These are phyloP conservation scores for Kondoa subrosea DNA, from an alignment of 768 basidiomycete genomes.

Conservation along the genomic window DNA sequence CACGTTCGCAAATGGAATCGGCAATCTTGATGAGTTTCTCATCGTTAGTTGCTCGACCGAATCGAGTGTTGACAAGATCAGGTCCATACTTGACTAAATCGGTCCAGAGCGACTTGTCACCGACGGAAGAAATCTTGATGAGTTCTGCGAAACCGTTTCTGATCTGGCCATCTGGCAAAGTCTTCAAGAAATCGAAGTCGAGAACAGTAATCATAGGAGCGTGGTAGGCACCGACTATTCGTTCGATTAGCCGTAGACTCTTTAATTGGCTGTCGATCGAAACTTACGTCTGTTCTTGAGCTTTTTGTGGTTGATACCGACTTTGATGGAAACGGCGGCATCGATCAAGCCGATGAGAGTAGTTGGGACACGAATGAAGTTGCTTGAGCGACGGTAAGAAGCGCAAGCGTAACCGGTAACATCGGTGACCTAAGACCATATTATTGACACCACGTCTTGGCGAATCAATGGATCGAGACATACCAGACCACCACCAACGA, in stretches of 20 bases:
- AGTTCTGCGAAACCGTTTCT: conserved; percentile 35
- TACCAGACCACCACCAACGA: conserved; percentile 33
- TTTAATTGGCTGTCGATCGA: background rate
- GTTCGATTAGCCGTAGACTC: too few relatives aligned
- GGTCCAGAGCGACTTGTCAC: conserved; percentile 31
- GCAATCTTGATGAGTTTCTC: conserved; percentile 26
- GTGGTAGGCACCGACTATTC: conserved; percentile 31
- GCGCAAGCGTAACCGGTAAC: conserved; percentile 32
- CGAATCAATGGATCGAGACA: conserved; percentile 29
- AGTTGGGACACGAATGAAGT: conserved; percentile 33
- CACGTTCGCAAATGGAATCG: conserved; percentile 31
- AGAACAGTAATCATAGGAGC: conserved; percentile 34
- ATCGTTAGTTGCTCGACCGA: conserved; percentile 31
- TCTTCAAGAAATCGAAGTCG: conserved; percentile 33
- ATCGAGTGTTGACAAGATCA: conserved; percentile 33
- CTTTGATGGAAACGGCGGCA: conserved; percentile 34
- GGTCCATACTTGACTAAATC: conserved; percentile 33
- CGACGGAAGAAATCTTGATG: conserved; percentile 34
- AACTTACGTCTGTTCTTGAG: conserved; percentile 31
- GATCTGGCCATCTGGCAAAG: conserved; percentile 29
- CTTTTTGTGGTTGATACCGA: conserved; percentile 34
- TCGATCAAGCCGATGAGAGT: conserved; percentile 35
- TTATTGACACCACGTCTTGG: background rate
- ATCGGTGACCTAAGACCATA: conserved; percentile 9
- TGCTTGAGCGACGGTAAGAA: conserved; percentile 30